Evolutionary conservation across 805 yeast species (phyloP), one percentile per base, ranked within the genome.

Genomic region (Candida germanica): DNA sequence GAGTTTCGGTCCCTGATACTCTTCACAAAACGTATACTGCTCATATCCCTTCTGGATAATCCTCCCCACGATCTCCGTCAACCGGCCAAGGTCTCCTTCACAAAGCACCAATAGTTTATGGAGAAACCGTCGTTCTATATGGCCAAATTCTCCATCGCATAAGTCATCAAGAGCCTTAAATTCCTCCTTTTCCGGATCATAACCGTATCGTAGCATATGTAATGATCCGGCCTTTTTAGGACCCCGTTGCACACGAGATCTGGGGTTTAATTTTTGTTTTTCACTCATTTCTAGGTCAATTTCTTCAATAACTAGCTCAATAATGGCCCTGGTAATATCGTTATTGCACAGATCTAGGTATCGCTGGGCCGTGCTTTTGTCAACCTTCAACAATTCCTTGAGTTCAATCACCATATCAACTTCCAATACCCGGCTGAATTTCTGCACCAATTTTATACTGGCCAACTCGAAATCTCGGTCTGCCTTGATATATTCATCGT

Each of bases 51-150:
- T 17, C 18, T 34, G 39, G 6, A 40, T 5, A 5, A 43, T 43
- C 5, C 14, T 22, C 9, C 20, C 20, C 4, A 24, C 29, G 3
- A 36, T 10, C 12, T 36, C 43, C 10, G 33, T 9, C 4, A 39
- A 11, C 12, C 29, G 22, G 14, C 14, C 20, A 18, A 39, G 20
- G 16, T 39, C 41, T 13, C 46, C 46, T 12, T 18, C 11, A 6
- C 31, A 30, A 23, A 31, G 17, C n/a, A 36, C 36, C 21, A 39
- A 30, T 9, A 43, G 26, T 24, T 39, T 39, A 3, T 13, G 20
- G 26, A 34, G 18, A 23, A 43, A 43, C 16, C 16, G 24, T n/a
- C 30, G n/a, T n/a, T n/a, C n/a, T n/a, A n/a, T n/a, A n/a, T n/a
- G n/a, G n/a, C n/a, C n/a, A n/a, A n/a, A n/a, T n/a, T n/a, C n/a